phyloP scores from a whole-genome alignment of 495 filamentous ascomycete species.

The Penicillium nucicola region DNA sequence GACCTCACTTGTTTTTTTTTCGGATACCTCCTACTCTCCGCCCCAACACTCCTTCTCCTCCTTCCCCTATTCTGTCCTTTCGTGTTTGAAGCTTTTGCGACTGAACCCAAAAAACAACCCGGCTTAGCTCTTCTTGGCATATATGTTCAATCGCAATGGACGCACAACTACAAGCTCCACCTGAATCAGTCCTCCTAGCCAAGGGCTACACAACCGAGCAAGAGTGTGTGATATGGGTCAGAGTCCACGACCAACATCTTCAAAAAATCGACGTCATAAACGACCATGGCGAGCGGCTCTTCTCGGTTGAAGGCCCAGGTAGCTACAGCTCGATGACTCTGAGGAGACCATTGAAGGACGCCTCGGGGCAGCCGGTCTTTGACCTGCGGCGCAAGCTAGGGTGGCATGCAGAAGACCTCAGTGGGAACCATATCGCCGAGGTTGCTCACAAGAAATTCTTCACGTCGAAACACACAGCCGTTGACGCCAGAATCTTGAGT shows the following conservation, averaged over 20 bases:
- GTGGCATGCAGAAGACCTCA: not conserved
- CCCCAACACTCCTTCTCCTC: too few relatives aligned
- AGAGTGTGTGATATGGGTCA: not conserved
- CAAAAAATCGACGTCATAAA: not conserved
- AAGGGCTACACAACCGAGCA: too few relatives aligned
- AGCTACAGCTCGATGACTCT: not conserved
- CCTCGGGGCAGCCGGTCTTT: not conserved
- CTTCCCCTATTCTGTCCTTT: too few relatives aligned
- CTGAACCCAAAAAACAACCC: too few relatives aligned
- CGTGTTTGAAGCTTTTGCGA: too few relatives aligned
- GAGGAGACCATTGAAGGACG: not conserved
- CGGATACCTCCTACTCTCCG: too few relatives aligned
- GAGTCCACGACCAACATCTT: not conserved
- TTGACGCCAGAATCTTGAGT: not conserved
- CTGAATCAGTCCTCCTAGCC: too few relatives aligned
- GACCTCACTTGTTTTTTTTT: too few relatives aligned
- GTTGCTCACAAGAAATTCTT: not conserved
- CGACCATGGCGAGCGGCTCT: not conserved
- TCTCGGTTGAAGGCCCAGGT: not conserved
- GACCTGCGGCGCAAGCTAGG: not conserved
- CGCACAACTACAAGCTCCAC: too few relatives aligned
- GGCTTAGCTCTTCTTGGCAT: too few relatives aligned
- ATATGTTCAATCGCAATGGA: too few relatives aligned
- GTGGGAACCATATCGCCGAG: not conserved
- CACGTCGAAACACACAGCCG: not conserved